Percentiles rank a stretch among this genome's conserved stretches.
These are phyloP conservation scores for Wickerhamomyces ciferrii DNA, from an alignment of 805 yeast species.

Conservation along the genomic window DNA sequence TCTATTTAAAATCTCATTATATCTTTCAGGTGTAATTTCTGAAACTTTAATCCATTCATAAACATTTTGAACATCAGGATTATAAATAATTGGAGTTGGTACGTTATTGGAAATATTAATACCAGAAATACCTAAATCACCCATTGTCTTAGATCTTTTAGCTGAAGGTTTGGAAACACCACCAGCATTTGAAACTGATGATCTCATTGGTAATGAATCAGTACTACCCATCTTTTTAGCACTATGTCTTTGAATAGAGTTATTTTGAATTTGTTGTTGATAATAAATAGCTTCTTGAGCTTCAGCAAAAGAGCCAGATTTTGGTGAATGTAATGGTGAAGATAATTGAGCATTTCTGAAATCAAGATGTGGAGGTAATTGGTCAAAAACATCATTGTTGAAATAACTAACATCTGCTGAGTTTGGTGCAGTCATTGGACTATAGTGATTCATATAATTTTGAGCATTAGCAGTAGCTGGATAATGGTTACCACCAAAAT, in stretches of 20 bases:
- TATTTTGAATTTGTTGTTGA: neutral
- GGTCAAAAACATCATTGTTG: neutral
- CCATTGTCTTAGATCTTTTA: neutral
- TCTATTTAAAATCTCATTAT: neutral
- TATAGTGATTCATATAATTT: neutral
- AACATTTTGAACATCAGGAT: neutral
- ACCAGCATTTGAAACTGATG: neutral
- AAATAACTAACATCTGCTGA: neutral
- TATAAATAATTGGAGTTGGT: neutral
- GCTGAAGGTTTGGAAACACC: neutral
- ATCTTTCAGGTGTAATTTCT: neutral
- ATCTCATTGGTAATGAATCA: neutral
- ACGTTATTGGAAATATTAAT: neutral
- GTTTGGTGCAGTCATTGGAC: neutral
- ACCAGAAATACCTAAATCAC: neutral
- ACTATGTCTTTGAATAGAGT: neutral
- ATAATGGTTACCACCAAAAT: neutral
- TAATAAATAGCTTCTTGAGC: neutral
- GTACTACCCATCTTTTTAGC: neutral
- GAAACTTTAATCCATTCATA: neutral
- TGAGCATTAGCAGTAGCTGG: neutral
- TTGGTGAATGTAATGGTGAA: slow-evolving; percentile 2
- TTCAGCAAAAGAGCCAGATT: neutral
- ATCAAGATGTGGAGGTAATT: neutral
- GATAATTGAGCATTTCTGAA: neutral